Percentiles rank a stretch among this genome's conserved stretches.
Evolutionary conservation across 2,329 filamentous ascomycete species (phyloP).

Genomic region (Paraconiothyrium brasiliense): DNA sequence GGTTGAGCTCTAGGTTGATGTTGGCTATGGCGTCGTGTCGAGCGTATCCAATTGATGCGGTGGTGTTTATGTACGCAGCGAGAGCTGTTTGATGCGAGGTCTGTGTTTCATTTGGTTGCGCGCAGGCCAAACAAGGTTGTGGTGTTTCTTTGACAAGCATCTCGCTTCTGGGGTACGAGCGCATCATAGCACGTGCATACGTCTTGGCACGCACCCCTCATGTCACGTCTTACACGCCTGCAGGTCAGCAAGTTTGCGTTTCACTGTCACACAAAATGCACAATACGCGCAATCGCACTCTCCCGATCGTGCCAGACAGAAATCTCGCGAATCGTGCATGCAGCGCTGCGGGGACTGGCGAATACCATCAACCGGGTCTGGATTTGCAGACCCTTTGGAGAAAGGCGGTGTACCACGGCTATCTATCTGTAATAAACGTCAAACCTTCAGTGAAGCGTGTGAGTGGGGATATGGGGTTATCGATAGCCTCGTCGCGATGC

Average conservation of each 20-base stretch:
- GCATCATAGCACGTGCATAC: constrained; percentile 5
- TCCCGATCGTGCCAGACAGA: not conserved
- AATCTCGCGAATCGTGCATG: constrained; percentile 13
- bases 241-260: constrained; percentile 2
- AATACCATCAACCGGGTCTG: constrained; percentile 6
- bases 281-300: not conserved
- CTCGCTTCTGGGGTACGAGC: constrained; percentile 12
- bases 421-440: not conserved
- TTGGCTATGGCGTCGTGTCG: not conserved
- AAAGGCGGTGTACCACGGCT: constrained; percentile 8
- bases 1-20: not conserved
- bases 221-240: not conserved
- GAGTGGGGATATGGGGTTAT: constrained; percentile 2
- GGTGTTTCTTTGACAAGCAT: constrained; percentile 16
- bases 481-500: not conserved
- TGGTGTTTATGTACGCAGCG: not conserved
- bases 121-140: constrained; percentile 5
- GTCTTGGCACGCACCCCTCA: constrained; percentile 1
- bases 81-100: not conserved
- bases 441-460: not conserved
- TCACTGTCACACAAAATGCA: constrained; percentile 8
- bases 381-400: not conserved
- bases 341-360: not conserved
- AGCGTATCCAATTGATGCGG: not conserved
- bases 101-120: not conserved